Percentiles rank a stretch among this genome's conserved stretches.
These are phyloP conservation scores for Aureobasidium sp. DNA, from an alignment of 2,329 filamentous ascomycete genomes.

Conservation along the genomic window DNA sequence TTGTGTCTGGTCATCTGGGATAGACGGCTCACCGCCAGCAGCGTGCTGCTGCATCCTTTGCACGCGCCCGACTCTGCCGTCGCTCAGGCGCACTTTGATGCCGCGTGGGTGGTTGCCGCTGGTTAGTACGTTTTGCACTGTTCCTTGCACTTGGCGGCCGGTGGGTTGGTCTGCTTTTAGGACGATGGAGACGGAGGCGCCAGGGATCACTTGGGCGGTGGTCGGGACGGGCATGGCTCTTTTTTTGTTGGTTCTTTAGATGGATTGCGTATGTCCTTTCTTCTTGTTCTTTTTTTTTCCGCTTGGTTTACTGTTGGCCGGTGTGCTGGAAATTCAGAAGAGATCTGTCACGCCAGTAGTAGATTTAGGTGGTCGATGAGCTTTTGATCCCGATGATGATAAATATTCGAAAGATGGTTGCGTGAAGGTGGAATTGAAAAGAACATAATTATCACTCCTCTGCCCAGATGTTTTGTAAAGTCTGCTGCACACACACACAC, in stretches of 20 bases:
- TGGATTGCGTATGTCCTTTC: background rate
- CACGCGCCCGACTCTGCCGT: slow-evolving; percentile 67
- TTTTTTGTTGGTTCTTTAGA: background rate
- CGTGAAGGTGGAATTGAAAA: too few relatives aligned
- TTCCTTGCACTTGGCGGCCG: slow-evolving; percentile 61
- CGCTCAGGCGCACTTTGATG: slow-evolving; percentile 67
- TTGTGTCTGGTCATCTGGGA: background rate
- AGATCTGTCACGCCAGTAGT: too few relatives aligned
- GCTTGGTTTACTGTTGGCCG: too few relatives aligned
- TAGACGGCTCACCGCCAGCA: background rate
- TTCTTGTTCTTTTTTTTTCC: too few relatives aligned
- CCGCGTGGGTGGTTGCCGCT: slow-evolving; percentile 68
- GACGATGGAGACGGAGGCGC: slow-evolving; percentile 62
- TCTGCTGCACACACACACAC: too few relatives aligned
- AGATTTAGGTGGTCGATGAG: too few relatives aligned
- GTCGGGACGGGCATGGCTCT: slow-evolving; percentile 25
- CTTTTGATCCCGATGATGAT: too few relatives aligned
- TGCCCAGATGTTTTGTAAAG: too few relatives aligned
- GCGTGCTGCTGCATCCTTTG: slow-evolving; percentile 58
- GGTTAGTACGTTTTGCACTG: slow-evolving; percentile 62
- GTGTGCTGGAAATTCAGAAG: too few relatives aligned
- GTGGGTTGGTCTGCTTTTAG: slow-evolving; percentile 71
- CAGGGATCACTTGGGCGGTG: slow-evolving; percentile 47
- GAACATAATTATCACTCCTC: too few relatives aligned
- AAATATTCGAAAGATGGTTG: too few relatives aligned